Base-by-base conservation (phyloP, 2,329 filamentous ascomycete species). In the Trichoderma harzianum region DNA sequence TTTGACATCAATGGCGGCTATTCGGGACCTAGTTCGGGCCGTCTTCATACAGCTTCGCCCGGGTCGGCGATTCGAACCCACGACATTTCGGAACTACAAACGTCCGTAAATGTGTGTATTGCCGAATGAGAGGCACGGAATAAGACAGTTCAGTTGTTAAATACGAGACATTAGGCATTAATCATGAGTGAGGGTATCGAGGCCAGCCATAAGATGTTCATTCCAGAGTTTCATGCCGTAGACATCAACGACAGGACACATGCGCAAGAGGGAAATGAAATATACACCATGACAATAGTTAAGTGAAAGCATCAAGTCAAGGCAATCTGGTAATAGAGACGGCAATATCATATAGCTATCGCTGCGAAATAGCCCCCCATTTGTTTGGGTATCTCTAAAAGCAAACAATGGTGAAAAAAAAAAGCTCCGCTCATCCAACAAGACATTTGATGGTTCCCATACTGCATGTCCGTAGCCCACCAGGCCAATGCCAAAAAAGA, bases 351-450 rank as follows among this genome's bases (percentile, higher is more conserved):
- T 62, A 36, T 53, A 51, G 16, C 28, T 36, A 55, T 55, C 28
- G 47, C 47, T 51, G n/a, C n/a, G 63, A 36, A 66, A 66, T 34
- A 66, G 30, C 32, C 36, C 30, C 39, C 26, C 67, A 24, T 34
- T 32, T 62, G 67, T 34, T 32, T 62, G 67, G 67, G 67, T 69
- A 69, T 69, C 67, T 69, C 67, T 69, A 39, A 24, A 16, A 43
- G 39, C 39, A 58, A 57, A 57, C 5, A 55, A 62, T 26, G 60
- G 30, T 62, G 24, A n/a, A 62, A 12, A 61, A 12, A 61, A 51
- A 30, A 62, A 24, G 55, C 55, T 34, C 34, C 24, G 24, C 55
- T 62, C 28, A 61, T 53, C 28, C 57, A 53, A 69, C 26, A 43
- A 58, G 21, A 47, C 30, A 34, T 26, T 34, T 14, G 47, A 53